Evolutionary conservation across 2,329 filamentous ascomycete species (phyloP).

Genomic region (Xylaria sp.): DNA sequence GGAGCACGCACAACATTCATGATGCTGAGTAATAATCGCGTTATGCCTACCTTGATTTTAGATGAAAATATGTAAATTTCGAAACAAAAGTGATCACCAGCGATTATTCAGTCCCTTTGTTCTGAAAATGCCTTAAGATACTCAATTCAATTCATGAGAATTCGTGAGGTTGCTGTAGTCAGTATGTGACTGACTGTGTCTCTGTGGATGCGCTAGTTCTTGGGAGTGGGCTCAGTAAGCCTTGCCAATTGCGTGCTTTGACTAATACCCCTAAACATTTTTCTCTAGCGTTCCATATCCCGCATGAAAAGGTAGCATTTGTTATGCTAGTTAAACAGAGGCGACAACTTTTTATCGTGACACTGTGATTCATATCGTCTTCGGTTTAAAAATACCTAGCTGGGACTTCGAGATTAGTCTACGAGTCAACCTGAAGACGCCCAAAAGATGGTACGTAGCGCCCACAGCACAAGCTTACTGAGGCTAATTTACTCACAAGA

Average conservation of each 20-base stretch:
- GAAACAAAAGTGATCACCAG: too few relatives aligned
- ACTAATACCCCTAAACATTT: conserved; percentile 5
- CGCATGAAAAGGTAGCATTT: not conserved
- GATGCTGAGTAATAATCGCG: too few relatives aligned
- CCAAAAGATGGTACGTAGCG: conserved; percentile 19
- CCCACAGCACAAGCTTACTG: not conserved
- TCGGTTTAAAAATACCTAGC: not conserved
- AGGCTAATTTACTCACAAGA: conserved; percentile 5
- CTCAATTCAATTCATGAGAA: too few relatives aligned
- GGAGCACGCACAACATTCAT: too few relatives aligned
- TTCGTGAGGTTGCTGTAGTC: too few relatives aligned
- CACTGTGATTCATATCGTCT: not conserved
- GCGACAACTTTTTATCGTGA: not conserved
- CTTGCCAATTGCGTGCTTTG: conserved; percentile 2
- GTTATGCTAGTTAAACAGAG: not conserved
- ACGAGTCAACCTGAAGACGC: not conserved
- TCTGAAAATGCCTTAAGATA: too few relatives aligned
- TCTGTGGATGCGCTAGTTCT: not conserved
- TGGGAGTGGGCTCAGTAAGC: not conserved
- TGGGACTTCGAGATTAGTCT: not conserved
- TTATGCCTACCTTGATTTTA: too few relatives aligned
- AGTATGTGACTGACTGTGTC: too few relatives aligned
- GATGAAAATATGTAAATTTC: too few relatives aligned
- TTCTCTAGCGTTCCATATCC: not conserved
- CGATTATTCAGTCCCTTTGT: too few relatives aligned